A percentile compares a stretch with the other conserved stretches of the same genome.
Evolutionary conservation across 2,329 filamentous ascomycete genomes (phyloP).

Genomic region (Hirsutella minnesotensis): DNA sequence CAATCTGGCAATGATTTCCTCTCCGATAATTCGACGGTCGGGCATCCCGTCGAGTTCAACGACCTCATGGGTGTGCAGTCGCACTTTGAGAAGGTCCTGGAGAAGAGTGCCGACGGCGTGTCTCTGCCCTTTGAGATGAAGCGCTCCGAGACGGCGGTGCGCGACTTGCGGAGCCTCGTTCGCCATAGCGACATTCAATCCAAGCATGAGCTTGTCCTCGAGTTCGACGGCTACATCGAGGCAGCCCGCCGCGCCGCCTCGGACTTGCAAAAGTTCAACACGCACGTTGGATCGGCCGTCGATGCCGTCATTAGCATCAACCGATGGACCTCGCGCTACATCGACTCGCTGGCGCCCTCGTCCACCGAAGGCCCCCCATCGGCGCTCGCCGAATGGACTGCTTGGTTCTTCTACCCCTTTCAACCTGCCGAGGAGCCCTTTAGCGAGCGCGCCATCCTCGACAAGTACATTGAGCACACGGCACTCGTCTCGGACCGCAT

Average conservation of each 20-base stretch:
- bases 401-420: slow-evolving; percentile 49
- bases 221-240: slow-evolving; percentile 67
- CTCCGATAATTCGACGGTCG: slow-evolving; percentile 8
- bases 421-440: slow-evolving; percentile 35
- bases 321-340: slow-evolving; percentile 59
- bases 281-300: slow-evolving; percentile 59
- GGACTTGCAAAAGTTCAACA: slow-evolving; percentile 65
- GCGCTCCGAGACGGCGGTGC: slow-evolving; percentile 59
- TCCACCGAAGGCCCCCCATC: slow-evolving; percentile 16
- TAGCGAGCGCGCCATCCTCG: slow-evolving; percentile 47
- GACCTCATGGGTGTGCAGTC: slow-evolving; percentile 62
- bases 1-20: slow-evolving; percentile 12
- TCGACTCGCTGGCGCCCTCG: slow-evolving; percentile 45
- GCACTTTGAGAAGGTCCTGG: slow-evolving; percentile 65
- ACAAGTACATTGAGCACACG: slow-evolving; percentile 67
- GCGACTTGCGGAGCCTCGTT: slow-evolving; percentile 63
- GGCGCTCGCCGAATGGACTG: slow-evolving; percentile 27
- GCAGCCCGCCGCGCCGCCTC: slow-evolving; percentile 51
- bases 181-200: slow-evolving; percentile 56
- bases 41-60: slow-evolving; percentile 51
- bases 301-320: slow-evolving; percentile 67
- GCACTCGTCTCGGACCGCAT: slow-evolving; percentile 60
- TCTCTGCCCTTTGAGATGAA: slow-evolving; percentile 71
- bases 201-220: slow-evolving; percentile 58
- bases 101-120: slow-evolving; percentile 52